Conservation (phyloP, 1,139 yeast genomes). For the Barnettozyma hawaiiensis region DNA sequence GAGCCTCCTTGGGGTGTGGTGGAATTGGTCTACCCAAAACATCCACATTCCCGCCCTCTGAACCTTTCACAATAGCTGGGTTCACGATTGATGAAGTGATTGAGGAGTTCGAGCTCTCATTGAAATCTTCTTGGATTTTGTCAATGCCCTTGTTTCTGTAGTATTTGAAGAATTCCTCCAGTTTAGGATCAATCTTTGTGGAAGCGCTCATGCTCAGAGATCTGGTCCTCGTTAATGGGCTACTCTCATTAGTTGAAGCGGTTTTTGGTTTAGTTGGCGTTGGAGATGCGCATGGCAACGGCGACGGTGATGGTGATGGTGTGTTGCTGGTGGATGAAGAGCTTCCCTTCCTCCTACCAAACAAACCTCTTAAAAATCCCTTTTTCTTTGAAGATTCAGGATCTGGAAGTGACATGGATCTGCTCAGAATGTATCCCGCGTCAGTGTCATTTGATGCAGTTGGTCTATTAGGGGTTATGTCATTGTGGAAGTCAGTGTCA, state of each 20-base stretch:
- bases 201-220: conserved; percentile 11
- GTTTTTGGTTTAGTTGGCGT: conserved; percentile 6
- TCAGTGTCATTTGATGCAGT: conserved; percentile 9
- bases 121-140: conserved; percentile 26
- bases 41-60: conserved; percentile 24
- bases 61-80: conserved; percentile 8
- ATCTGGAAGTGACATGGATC: conserved; percentile 29
- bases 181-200: conserved; percentile 42
- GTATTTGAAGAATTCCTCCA: conserved; percentile 52
- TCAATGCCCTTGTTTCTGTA: conserved; percentile 36
- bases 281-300: conserved; percentile 5
- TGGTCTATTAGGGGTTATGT: not conserved
- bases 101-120: conserved; percentile 1
- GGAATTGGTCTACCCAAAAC: conserved; percentile 40
- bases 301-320: conserved; percentile 10
- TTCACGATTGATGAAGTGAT: conserved; percentile 2
- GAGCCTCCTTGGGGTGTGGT: conserved; percentile 40
- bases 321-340: conserved; percentile 3
- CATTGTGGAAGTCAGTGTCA: conserved; percentile 8
- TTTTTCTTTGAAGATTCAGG: conserved; percentile 21
- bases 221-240: conserved; percentile 16
- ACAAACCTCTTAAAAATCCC: conserved; percentile 33
- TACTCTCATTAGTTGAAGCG: conserved; percentile 1
- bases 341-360: conserved; percentile 29
- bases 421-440: conserved; percentile 18